Percentiles rank a stretch among this genome's conserved stretches.
These are phyloP conservation scores for Talaromyces albobiverticillius DNA, from an alignment of 2,329 filamentous ascomycete species.

Conservation along the genomic window DNA sequence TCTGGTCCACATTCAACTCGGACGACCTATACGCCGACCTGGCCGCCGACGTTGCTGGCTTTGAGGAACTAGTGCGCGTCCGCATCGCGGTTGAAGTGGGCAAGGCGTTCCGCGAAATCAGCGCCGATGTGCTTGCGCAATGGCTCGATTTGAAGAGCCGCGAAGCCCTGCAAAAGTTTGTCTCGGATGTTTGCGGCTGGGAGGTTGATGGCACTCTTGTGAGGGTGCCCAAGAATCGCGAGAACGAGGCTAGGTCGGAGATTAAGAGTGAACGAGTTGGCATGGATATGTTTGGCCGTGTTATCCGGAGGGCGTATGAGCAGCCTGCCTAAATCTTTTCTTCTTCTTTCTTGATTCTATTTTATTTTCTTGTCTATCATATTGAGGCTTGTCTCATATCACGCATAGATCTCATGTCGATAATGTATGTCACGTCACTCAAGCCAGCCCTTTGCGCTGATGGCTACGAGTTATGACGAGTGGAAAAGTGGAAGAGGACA, in stretches of 20 bases:
- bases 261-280: constrained; percentile 92
- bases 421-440: constrained; percentile 5
- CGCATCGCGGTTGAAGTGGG: constrained; percentile 85
- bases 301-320: constrained; percentile 83
- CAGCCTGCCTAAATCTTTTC: constrained; percentile 59
- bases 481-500: constrained; percentile 11
- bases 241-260: constrained; percentile 95
- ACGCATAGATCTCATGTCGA: constrained; percentile 13
- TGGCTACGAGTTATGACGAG: neutral
- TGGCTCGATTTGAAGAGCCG: constrained; percentile 70
- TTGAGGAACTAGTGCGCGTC: constrained; percentile 89
- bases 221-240: constrained; percentile 83
- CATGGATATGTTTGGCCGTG: constrained; percentile 53
- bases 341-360: constrained; percentile 13
- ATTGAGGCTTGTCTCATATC: constrained; percentile 3
- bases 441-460: neutral
- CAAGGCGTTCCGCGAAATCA: constrained; percentile 73
- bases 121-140: constrained; percentile 64
- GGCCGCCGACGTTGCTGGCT: constrained; percentile 88
- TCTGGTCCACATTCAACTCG: constrained; percentile 89
- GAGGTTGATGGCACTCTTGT: constrained; percentile 63
- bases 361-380: constrained; percentile 13
- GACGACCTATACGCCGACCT: constrained; percentile 96
- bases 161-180: constrained; percentile 70
- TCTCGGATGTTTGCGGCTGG: constrained; percentile 85